Evolutionary conservation across 2,329 filamentous ascomycete species (phyloP).

Genomic region (Clarireedia monteithiana): DNA sequence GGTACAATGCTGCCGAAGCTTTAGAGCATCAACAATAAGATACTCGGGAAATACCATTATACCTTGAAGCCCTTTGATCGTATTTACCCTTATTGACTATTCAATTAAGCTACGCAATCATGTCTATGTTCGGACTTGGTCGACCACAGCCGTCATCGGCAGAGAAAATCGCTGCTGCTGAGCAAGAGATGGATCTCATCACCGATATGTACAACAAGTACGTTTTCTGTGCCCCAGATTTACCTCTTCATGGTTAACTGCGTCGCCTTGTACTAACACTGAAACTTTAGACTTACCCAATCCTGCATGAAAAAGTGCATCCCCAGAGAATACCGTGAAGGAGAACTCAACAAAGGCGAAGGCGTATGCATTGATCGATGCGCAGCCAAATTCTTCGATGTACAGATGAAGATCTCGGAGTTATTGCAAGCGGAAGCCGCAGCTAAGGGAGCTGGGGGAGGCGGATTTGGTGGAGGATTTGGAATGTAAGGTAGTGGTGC

Average conservation of each 20-base stretch:
- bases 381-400: constrained; percentile 96
- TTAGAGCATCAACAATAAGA: background rate
- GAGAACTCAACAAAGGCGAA: constrained; percentile 97
- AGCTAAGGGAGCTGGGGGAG: constrained; percentile 51
- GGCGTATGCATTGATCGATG: constrained; percentile 97
- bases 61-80: background rate
- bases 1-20: background rate
- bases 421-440: constrained; percentile 87
- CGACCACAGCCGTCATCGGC: constrained; percentile 83
- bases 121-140: constrained; percentile 68
- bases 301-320: constrained; percentile 94
- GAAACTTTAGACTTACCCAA: constrained; percentile 60
- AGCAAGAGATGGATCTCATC: constrained; percentile 96
- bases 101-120: constrained; percentile 32
- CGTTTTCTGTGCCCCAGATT: constrained; percentile 15
- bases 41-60: background rate
- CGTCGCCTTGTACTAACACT: constrained; percentile 7
- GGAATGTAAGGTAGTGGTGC: constrained; percentile 30
- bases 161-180: constrained; percentile 94
- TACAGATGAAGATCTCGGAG: constrained; percentile 95
- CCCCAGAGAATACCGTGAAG: constrained; percentile 85
- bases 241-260: background rate
- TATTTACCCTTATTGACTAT: background rate
- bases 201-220: constrained; percentile 98
- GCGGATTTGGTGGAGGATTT: constrained; percentile 34